A percentile compares a stretch with the other conserved stretches of the same genome.
These are phyloP conservation scores for Paramecium primaurelia DNA, from an alignment of 73 alveolate species.

Conservation along the genomic window DNA sequence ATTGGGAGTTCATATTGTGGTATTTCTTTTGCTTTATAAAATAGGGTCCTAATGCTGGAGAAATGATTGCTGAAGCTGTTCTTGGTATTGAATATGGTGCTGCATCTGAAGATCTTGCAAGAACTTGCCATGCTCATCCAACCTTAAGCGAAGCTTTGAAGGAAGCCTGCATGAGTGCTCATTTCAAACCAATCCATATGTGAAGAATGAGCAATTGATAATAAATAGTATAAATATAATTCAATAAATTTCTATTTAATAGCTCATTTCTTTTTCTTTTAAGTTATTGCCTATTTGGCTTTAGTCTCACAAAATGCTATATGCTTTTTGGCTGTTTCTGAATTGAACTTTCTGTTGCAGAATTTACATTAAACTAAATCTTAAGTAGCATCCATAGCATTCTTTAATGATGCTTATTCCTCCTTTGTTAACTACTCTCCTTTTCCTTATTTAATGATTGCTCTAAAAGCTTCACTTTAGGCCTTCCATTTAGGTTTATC, in stretches of 20 bases:
- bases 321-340: slow-evolving; percentile 68
- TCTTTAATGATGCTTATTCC: neutral
- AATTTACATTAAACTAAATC: slow-evolving; percentile 60
- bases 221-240: neutral
- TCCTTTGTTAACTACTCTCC: slow-evolving; percentile 35
- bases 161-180: slow-evolving; percentile 94
- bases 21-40: slow-evolving; percentile 51
- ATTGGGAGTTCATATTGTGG: slow-evolving; percentile 75
- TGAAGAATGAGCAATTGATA: slow-evolving; percentile 45
- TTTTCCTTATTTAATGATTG: slow-evolving; percentile 66
- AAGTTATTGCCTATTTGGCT: slow-evolving; percentile 56
- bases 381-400: slow-evolving; percentile 49
- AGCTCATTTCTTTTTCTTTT: neutral
- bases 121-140: slow-evolving; percentile 98
- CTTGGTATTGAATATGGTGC: slow-evolving; percentile 97
- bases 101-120: slow-evolving; percentile 93
- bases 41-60: slow-evolving; percentile 95
- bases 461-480: slow-evolving; percentile 65
- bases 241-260: neutral
- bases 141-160: slow-evolving; percentile 92
- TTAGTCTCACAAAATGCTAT: slow-evolving; percentile 69
- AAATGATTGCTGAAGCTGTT: slow-evolving; percentile 91
- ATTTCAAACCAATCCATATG: slow-evolving; percentile 85
- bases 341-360: slow-evolving; percentile 69
- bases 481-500: slow-evolving; percentile 61